Conservation (phyloP, 106 monocot species). For the Dendrobium catenatum region DNA sequence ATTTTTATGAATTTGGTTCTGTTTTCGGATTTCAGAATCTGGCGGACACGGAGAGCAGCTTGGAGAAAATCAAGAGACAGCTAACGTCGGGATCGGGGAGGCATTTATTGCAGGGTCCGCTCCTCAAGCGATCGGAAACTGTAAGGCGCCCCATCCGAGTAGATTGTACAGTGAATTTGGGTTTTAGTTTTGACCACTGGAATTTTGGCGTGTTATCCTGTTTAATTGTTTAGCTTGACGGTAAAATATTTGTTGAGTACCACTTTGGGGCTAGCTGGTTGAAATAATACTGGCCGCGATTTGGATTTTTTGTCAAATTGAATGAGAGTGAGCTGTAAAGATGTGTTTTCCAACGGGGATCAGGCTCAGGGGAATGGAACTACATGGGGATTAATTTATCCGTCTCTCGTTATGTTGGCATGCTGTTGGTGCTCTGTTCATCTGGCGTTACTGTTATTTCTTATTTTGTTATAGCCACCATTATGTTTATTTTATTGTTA, state of each 20-base stretch:
- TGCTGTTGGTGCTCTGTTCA: neutral
- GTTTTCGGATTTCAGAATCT: slow-evolving; percentile 26
- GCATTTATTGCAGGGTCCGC: slow-evolving; percentile 84
- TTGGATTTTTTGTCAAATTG: neutral
- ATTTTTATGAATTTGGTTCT: neutral
- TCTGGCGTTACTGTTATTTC: neutral
- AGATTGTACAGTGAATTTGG: neutral
- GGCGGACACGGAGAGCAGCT: slow-evolving; percentile 72
- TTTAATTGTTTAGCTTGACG: neutral
- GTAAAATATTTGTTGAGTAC: neutral
- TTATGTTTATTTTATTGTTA: neutral
- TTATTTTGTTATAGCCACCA: neutral
- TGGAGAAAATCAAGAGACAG: slow-evolving; percentile 97
- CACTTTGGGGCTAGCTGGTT: neutral
- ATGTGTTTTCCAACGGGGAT: neutral
- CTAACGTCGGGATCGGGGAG: slow-evolving; percentile 69
- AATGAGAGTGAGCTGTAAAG: neutral
- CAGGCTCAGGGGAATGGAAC: neutral
- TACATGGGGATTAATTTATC: neutral
- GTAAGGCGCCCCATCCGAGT: slow-evolving; percentile 20
- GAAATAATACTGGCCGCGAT: neutral
- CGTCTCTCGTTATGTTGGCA: neutral
- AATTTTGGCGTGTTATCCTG: neutral
- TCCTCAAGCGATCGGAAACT: slow-evolving; percentile 93
- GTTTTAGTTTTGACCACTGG: neutral